A percentile compares a stretch with the other conserved stretches of the same genome.
Conservation (phyloP, 2,329 filamentous ascomycete species). For the Claviceps capensis region DNA sequence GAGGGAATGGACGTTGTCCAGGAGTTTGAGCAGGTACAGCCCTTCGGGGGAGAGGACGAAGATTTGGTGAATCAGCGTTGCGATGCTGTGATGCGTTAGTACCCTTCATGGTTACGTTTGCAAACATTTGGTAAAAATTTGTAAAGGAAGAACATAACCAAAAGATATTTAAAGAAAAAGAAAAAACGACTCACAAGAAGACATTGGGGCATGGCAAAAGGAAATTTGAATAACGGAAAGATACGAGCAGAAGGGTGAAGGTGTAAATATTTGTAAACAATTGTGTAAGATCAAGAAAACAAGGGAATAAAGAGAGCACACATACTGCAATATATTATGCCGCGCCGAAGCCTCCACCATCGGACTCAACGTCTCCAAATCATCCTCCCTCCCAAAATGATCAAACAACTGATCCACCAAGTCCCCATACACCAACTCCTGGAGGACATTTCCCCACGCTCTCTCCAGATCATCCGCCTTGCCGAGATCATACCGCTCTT, state of each 20-base stretch:
- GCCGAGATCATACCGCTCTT: conserved; percentile 37
- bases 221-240: not conserved
- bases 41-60: conserved; percentile 63
- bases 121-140: too few relatives aligned
- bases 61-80: conserved; percentile 60
- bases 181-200: not conserved
- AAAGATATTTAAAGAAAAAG: too few relatives aligned
- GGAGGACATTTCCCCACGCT: conserved; percentile 54
- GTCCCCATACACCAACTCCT: conserved; percentile 53
- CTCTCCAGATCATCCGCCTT: conserved; percentile 45
- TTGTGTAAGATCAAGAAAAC: too few relatives aligned
- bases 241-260: not conserved
- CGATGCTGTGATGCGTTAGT: conserved; percentile 35
- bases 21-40: conserved; percentile 55
- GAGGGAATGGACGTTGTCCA: conserved; percentile 56
- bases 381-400: conserved; percentile 43
- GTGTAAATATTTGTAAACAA: not conserved
- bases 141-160: too few relatives aligned
- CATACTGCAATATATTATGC: conserved; percentile 55
- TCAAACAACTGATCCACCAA: conserved; percentile 52
- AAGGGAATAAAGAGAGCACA: conserved; percentile 17
- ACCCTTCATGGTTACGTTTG: too few relatives aligned
- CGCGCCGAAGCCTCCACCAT: conserved; percentile 52
- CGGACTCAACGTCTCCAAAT: conserved; percentile 49
- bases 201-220: not conserved